phyloP scores from a whole-genome alignment of 2,329 filamentous ascomycete genomes.

The Fusarium piperis region DNA sequence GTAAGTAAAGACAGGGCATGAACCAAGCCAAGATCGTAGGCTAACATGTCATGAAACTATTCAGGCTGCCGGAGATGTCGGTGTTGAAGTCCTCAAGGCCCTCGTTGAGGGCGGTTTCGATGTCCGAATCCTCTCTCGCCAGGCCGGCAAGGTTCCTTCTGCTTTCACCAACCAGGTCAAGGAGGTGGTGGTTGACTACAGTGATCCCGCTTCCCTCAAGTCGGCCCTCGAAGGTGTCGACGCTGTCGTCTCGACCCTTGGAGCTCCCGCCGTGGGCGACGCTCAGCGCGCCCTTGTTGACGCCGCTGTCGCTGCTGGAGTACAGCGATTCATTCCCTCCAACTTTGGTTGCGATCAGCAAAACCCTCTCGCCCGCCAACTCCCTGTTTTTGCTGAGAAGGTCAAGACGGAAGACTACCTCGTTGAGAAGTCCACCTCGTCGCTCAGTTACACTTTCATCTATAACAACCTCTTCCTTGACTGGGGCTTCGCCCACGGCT shows the following conservation, averaged over 20 bases:
- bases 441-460: background rate
- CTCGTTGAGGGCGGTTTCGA: background rate
- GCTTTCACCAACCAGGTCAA: constrained; percentile 1
- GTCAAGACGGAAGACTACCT: background rate
- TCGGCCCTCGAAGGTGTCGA: constrained; percentile 1
- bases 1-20: background rate
- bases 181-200: constrained; percentile 3
- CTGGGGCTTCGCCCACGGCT: constrained; percentile 2
- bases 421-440: background rate
- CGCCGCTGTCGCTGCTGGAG: constrained; percentile 2
- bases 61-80: background rate
- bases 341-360: constrained; percentile 9
- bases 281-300: constrained; percentile 1
- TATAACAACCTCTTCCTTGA: constrained; percentile 12
- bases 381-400: background rate
- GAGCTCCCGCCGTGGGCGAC: background rate
- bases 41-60: background rate
- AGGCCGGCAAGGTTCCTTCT: constrained; percentile 2
- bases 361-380: constrained; percentile 1
- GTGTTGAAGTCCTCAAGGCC: constrained; percentile 1
- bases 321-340: constrained; percentile 8
- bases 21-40: background rate
- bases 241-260: constrained; percentile 5
- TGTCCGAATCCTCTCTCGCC: background rate
- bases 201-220: constrained; percentile 1